Base-by-base conservation (phyloP, 1,139 yeast genomes). In the Taiozyma sp. region DNA sequence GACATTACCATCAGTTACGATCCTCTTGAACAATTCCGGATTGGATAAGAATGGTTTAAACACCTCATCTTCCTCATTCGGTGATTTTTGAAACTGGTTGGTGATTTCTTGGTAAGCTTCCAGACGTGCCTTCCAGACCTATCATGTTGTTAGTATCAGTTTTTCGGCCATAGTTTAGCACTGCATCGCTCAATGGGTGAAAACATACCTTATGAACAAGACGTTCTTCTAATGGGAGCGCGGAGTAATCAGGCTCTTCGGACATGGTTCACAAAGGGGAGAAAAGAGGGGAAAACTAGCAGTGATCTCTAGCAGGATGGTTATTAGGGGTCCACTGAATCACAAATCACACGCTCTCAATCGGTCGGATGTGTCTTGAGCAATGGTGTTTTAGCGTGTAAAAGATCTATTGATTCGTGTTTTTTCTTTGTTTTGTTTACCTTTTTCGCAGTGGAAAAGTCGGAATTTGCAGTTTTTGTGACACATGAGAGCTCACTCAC, bases 61-160 rank as follows among this genome's bases (percentile, higher is more conserved):
- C 45, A 83, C 76, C 3, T 74, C 76, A 55, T 80, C 88, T 14
- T 74, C 66, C 51, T 80, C 85, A 53, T 74, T 74, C 9, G 80
- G 73, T 3, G 88, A 77, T 41, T 67, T 69, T 47, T 79, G 75
- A 61, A 88, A 87, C 47, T 65, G 68, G 48, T 70, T 70, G 32
- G 74, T 70, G 55, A 85, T 66, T 59, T 88, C 93, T 50, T 83
- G 86, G 65, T 91, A 93, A 0, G 95, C 97, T 16, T 74, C 79
- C 50, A 80, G 73, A 53, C 99, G 81, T 14, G 83, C 97, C 68
- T 90, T 91, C 99, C 99, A 95, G n/a, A 79, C 61, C 75, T 72
- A 46, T 21, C 30, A 14, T 14, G 9, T 41, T 29, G 32, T 19
- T n/a, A 39, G 28, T 8, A 50, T 50, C 42, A 53, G 50, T 47